Conservation (phyloP, 495 filamentous ascomycete species). For the Rostrohypoxylon terebratum region DNA sequence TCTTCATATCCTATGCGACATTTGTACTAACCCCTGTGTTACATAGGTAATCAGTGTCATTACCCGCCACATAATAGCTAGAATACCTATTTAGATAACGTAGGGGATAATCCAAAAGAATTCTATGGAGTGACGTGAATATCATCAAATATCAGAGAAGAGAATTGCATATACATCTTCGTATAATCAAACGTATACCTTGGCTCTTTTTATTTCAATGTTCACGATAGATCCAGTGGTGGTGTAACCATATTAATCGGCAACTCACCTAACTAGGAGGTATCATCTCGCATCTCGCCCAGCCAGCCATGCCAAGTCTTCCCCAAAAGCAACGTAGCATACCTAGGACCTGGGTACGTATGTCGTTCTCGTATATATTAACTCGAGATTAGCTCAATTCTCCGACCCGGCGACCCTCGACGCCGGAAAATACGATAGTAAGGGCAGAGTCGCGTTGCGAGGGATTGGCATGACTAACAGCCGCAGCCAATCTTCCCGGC, state of each 20-base stretch:
- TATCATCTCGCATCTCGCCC: neutral
- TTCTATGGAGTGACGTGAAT: too few relatives aligned
- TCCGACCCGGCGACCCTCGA: slow-evolving; percentile 8
- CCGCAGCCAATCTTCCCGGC: slow-evolving; percentile 25
- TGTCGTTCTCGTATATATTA: neutral
- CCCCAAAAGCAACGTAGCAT: slow-evolving; percentile 20
- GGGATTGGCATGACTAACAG: slow-evolving; percentile 36
- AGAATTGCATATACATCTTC: neutral
- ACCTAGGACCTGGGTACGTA: too few relatives aligned
- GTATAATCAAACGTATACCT: neutral
- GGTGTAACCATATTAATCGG: neutral
- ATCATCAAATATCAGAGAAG: neutral
- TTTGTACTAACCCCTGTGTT: too few relatives aligned
- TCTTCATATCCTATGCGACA: too few relatives aligned
- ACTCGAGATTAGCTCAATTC: slow-evolving; percentile 17
- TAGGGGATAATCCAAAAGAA: too few relatives aligned
- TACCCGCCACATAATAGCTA: too few relatives aligned
- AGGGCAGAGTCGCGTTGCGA: neutral
- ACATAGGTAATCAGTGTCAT: too few relatives aligned
- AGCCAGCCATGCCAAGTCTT: neutral
- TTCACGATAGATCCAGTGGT: neutral
- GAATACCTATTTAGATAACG: too few relatives aligned
- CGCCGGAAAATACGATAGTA: slow-evolving; percentile 7
- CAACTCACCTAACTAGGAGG: neutral
- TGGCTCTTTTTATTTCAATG: neutral